Evolutionary conservation across 1,284 basidiomycete genomes (phyloP), one percentile per base, ranked within the genome.

Genomic region (Spongispora temasekensis): DNA sequence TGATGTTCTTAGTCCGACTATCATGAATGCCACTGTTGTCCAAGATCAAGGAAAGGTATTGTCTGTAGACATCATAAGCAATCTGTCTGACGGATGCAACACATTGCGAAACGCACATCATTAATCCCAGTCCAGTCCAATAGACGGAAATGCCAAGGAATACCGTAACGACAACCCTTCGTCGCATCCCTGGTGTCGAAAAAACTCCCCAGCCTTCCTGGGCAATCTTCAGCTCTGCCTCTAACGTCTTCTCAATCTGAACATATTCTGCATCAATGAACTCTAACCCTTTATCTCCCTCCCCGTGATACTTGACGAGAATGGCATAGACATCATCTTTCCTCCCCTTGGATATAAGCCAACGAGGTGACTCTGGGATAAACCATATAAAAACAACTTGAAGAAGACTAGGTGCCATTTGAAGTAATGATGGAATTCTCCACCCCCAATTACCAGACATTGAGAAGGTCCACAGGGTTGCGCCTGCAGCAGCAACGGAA

Each of bases 401-500:
- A 44, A 44, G 42, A 13, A 44, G 42, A 25, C 42, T 44, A 23
- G 42, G 42, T 7, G 25, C 21, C 5, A 23, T 15, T 44, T 44
- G 42, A 25, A 44, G 19, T 5, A 23, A 6, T 6, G 42, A 44
- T 7, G 42, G 42, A 23, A 44, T 44, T 23, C 42, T 44, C 42
- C 42, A 44, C 8, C 42, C 42, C 42, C 19, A 44, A 15, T 44
- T 44, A 44, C 42, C 25, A 7, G 19, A 23, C 42, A 44, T 44
- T 4, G 19, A 19, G 13, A 44, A 44, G 8, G 42, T 44, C 42
- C 42, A 21, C 4, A 44, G 42, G 5, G 42, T 44, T 13, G 25
- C 42, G 4, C 5, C 42, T 6, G 65, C 66, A 1, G 67, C 59
- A 32, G 46, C 27, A 28, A 68, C 9, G 17, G 61, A 3, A 3